Base-by-base conservation (phyloP, 768 basidiomycete species). In the Candolleomyces eurysporus region DNA sequence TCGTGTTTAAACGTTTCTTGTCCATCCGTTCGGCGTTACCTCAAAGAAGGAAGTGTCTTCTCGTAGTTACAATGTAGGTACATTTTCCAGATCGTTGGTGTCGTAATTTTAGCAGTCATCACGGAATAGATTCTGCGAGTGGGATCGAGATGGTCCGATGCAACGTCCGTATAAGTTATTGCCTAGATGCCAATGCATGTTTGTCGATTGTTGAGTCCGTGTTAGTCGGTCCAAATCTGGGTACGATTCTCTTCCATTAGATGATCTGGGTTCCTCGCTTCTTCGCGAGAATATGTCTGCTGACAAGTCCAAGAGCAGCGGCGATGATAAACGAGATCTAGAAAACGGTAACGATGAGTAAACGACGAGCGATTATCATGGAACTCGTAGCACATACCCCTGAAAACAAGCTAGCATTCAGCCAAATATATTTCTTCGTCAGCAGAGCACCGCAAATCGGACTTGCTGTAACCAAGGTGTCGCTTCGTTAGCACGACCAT, bases 401-500 rank as follows among this genome's bases (percentile, higher is more conserved):
- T 39, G 75, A 74, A 62, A 82, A 82, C 4, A 80, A 61, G 22
- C 73, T 74, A 0, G 77, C 75, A 19, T 72, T 70, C 69, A 74
- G 69, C 84, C 84, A 85, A 48, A 72, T 63, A 55, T 77, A 79
- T 1, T 75, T 61, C 10, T 68, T 68, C 0, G 80, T 82, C 6
- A 86, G 71, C 14, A 86, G 67, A 13, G 81, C 82, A 7, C 84
- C 84, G 21, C 78, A 74, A 63, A 85, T 80, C 0, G 84, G 84
- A 1, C 78, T 78, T 14, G 75, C 79, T 80, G 56, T 5, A 11
- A 17, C 32, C 21, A 57, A 19, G 46, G 14, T 22, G 39, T 56
- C 40, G 32, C 22, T 32, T 21, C 22, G 13, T 30, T 21, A 42
- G 11, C 36, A 31, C 31, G 11, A 19, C n/a, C 3, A 21, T 45